Base-by-base conservation (phyloP, 495 filamentous ascomycete species). In the Penicillium longicatenatum region DNA sequence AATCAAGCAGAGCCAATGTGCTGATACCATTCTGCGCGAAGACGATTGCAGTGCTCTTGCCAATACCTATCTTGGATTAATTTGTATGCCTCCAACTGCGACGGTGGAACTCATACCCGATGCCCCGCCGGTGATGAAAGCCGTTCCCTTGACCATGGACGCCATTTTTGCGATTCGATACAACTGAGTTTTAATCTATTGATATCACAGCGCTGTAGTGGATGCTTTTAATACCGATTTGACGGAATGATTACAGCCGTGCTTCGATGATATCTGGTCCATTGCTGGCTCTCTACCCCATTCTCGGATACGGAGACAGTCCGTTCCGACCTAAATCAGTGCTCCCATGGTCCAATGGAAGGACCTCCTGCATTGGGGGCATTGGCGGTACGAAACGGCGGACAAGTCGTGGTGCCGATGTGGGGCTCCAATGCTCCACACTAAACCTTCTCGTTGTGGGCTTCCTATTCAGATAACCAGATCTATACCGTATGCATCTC, bases 1-100 rank as follows among this genome's bases (percentile, higher is more conserved):
- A 31, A 42, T 71, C 68, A 4, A 64, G 44, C 0, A 71, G 64
- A 33, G 63, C 59, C 6, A 73, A 42, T 9, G 43, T 41, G 3
- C 20, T 31, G 39, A 70, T 63, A 4, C 68, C 68, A n/a, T 68
- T 60, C 11, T 61, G 37, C 0, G 66, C 68, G 14, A 70, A 64
- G n/a, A 54, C 22, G 9, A 55, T 16, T 19, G 70, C 64, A 19
- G 63, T 63, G n/a, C 22, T 44, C 26, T 56, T 63, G 45, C 68
- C 70, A 39, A 73, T 71, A 43, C 68, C 68, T 72, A 19, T 31
- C 46, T 11, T 16, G 7, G 19, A 14, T 37, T 16, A 50, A 17
- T 50, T 8, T 54, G 4, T 10, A 12, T 35, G 3, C 22, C 35
- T 16, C 22, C 9, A 31, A 17, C 5, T 3, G 5, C 17, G 4